Base-by-base conservation (phyloP, 257 asterid species). In the Scutellaria minor region DNA sequence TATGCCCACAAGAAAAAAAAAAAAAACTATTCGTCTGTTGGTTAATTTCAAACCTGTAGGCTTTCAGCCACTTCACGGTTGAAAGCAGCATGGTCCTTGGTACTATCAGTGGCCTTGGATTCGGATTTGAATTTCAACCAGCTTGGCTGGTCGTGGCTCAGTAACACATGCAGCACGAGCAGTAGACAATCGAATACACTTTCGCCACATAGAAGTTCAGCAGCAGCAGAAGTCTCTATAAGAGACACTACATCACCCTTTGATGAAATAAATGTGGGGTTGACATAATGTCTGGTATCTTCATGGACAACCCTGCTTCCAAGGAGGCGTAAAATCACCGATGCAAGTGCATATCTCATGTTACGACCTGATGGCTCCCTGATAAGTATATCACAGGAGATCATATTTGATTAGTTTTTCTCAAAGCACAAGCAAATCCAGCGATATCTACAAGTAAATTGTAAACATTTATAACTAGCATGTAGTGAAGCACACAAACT, bases 281-380 rank as follows among this genome's bases (percentile, higher is more conserved):
- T 87, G 40, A 78, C 83, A 63, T 78, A 75, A 67, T 82, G 87
- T 67, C 87, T 78, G 44, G 89, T 83, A 79, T 87, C 96, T 76
- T 90, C 99, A 77, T 95, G 85, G 81, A 91, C 96, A 72, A 90
- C 88, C 79, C 97, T 83, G 84, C 97, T 90, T 77, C 99, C 99
- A 7, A 95, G 98, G 70, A 90, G 93, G 48, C 97, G 96, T 50
- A 92, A 73, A 79, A 87, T 79, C 68, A 89, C 96, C 0, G 94
- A 79, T 56, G 97, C 98, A 78, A 95, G 96, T 27, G 76, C 51
- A 40, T 83, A 85, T 78, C 98, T 90, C 97, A 90, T 81, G 40
- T 72, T 82, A 62, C 85, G 85, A 51, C 77, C 65, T 13, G 83
- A 67, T 66, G 85, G 76, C 79, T 82, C 85, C 81, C 85, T 82